Percentiles rank a stretch among this genome's conserved stretches.
Conservation (phyloP, 2,329 filamentous ascomycete species). For the Didymella lethalis region DNA sequence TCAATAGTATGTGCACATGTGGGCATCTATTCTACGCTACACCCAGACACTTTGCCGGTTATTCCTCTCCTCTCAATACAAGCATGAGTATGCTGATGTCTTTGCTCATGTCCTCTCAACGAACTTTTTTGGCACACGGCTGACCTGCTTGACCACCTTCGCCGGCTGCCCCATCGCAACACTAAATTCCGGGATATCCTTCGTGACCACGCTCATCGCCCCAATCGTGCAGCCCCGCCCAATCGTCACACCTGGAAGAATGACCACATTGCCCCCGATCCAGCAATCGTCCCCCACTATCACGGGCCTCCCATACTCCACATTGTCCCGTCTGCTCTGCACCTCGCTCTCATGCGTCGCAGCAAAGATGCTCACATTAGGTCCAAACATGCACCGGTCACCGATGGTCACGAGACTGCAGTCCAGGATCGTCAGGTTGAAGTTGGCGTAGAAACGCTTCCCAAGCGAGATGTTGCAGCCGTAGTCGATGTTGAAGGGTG, state of each 20-base stretch:
- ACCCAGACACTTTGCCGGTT: no score
- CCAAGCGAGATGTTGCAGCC: constrained; percentile 71
- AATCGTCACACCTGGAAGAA: constrained; percentile 80
- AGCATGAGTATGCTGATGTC: not conserved
- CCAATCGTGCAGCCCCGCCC: constrained; percentile 77
- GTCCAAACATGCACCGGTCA: constrained; percentile 61
- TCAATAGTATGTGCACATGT: not conserved
- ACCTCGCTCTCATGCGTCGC: constrained; percentile 63
- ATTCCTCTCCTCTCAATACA: no score
- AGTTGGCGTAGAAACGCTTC: constrained; percentile 70
- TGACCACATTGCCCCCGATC: constrained; percentile 59
- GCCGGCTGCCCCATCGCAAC: constrained; percentile 73
- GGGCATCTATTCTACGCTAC: not conserved
- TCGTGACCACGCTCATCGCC: constrained; percentile 84
- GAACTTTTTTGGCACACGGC: constrained; percentile 23
- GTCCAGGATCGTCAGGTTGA: constrained; percentile 63
- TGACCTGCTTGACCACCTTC: constrained; percentile 57
- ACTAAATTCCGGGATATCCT: constrained; percentile 69
- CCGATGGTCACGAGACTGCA: constrained; percentile 62
- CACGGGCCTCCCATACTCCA: constrained; percentile 60
- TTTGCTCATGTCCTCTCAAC: not conserved
- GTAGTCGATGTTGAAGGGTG: constrained; percentile 70
- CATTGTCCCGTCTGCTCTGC: constrained; percentile 55
- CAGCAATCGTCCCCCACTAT: constrained; percentile 56
- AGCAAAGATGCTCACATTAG: constrained; percentile 61